Conservation (phyloP, 2,329 filamentous ascomycete genomes). For the Diaporthe sp. region DNA sequence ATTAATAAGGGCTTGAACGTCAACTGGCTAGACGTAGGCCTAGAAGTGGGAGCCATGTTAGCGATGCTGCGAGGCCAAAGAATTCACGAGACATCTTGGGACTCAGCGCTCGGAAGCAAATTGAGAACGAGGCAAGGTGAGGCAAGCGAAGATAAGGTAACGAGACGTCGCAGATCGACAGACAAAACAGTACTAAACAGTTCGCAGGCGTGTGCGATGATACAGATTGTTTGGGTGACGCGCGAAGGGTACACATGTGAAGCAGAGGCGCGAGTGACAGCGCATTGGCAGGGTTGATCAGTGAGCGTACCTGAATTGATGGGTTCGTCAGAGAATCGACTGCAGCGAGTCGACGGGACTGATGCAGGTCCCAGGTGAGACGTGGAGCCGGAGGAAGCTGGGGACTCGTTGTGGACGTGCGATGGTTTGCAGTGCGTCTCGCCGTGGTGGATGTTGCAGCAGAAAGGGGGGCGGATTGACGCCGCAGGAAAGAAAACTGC, state of each 20-base stretch:
- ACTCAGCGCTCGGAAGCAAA: neutral
- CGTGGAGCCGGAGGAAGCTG: constrained; percentile 21
- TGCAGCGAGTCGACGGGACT: constrained; percentile 31
- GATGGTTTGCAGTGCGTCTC: constrained; percentile 33
- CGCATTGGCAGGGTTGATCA: constrained; percentile 22
- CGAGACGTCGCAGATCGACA: constrained; percentile 32
- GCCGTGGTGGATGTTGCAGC: constrained; percentile 35
- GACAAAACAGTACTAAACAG: constrained; percentile 1
- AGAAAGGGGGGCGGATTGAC: constrained; percentile 31
- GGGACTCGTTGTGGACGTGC: constrained; percentile 38
- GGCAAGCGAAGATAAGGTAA: constrained; percentile 11
- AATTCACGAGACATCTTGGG: constrained; percentile 20
- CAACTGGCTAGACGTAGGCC: constrained; percentile 35
- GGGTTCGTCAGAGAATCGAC: constrained; percentile 22
- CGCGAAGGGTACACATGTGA: constrained; percentile 16
- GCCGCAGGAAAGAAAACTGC: constrained; percentile 35
- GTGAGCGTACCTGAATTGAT: constrained; percentile 39
- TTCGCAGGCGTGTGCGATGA: constrained; percentile 2
- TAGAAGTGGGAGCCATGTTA: constrained; percentile 42
- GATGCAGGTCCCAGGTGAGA: constrained; percentile 38
- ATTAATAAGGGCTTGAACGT: constrained; percentile 30
- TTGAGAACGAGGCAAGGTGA: constrained; percentile 32
- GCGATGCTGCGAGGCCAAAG: constrained; percentile 25
- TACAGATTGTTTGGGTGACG: constrained; percentile 18
- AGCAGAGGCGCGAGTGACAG: constrained; percentile 35